Conservation (phyloP, 176 grass and related monocot species). For the Neostapfia colusana region DNA sequence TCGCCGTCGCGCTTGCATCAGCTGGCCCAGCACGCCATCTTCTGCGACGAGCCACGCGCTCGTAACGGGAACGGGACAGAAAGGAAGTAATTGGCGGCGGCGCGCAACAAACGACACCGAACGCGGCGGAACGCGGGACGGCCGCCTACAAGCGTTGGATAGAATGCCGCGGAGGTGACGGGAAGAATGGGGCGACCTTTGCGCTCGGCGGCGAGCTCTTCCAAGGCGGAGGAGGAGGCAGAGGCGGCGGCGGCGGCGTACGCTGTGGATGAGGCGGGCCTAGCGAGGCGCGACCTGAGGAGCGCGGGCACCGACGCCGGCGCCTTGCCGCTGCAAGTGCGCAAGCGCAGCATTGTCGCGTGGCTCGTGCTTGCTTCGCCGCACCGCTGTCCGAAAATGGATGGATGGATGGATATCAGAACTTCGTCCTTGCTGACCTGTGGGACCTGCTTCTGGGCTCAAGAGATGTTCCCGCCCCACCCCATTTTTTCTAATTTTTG, state of each 20-base stretch:
- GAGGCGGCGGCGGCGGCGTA: not conserved
- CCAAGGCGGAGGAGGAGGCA: conserved; percentile 40
- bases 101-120: not conserved
- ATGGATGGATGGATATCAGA: conserved; percentile 16
- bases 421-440: not conserved
- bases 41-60: not conserved
- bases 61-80: not conserved
- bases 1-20: not conserved
- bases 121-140: no score
- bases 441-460: not conserved
- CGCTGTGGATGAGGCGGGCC: conserved; percentile 39
- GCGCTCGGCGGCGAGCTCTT: conserved; percentile 71
- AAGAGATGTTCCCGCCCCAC: no score
- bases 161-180: not conserved
- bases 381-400: not conserved
- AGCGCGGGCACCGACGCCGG: conserved; percentile 39
- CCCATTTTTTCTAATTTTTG: no score
- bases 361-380: not conserved
- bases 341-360: conserved; percentile 46
- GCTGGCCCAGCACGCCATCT: not conserved
- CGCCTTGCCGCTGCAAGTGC: conserved; percentile 40
- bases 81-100: not conserved
- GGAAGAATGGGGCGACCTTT: conserved; percentile 53
- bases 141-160: not conserved
- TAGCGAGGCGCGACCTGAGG: conserved; percentile 52